These are phyloP conservation scores for Ogataea sp. DNA, from an alignment of 805 yeast species.

Conservation along the genomic window DNA sequence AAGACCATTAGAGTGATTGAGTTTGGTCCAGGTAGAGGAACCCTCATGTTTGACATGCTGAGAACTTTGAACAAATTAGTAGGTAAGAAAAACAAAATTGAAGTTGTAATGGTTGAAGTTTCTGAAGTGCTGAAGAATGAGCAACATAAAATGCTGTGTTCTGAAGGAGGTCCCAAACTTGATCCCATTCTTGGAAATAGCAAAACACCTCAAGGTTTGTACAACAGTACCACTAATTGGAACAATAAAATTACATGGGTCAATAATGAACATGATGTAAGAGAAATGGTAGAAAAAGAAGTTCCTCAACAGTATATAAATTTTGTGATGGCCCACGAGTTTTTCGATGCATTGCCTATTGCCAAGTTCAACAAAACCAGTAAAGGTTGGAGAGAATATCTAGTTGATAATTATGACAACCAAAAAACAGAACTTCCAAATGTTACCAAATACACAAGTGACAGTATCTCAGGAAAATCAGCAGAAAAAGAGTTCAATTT, in stretches of 20 bases:
- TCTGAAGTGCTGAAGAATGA: constrained; percentile 52
- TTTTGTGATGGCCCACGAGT: constrained; percentile 75
- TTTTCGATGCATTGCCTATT: constrained; percentile 80
- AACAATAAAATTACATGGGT: constrained; percentile 51
- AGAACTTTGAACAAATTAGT: constrained; percentile 35
- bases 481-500: constrained; percentile 37
- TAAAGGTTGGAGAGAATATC: constrained; percentile 71
- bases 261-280: constrained; percentile 42
- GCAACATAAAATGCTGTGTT: constrained; percentile 47
- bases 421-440: constrained; percentile 12
- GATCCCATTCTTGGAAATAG: constrained; percentile 16
- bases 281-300: constrained; percentile 26
- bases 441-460: constrained; percentile 9
- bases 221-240: constrained; percentile 30
- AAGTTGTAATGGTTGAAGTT: constrained; percentile 60
- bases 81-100: constrained; percentile 26
- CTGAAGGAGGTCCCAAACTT: constrained; percentile 9
- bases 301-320: constrained; percentile 30
- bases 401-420: constrained; percentile 50
- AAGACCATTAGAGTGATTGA: constrained; percentile 50
- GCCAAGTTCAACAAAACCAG: constrained; percentile 54
- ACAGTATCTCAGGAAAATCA: neutral
- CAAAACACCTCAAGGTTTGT: neutral
- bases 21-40: constrained; percentile 83
- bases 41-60: constrained; percentile 62